Percentiles rank a stretch among this genome's conserved stretches.
Evolutionary conservation across 202 grass and related monocot species (phyloP).

Genomic region (Digitaria exilis): DNA sequence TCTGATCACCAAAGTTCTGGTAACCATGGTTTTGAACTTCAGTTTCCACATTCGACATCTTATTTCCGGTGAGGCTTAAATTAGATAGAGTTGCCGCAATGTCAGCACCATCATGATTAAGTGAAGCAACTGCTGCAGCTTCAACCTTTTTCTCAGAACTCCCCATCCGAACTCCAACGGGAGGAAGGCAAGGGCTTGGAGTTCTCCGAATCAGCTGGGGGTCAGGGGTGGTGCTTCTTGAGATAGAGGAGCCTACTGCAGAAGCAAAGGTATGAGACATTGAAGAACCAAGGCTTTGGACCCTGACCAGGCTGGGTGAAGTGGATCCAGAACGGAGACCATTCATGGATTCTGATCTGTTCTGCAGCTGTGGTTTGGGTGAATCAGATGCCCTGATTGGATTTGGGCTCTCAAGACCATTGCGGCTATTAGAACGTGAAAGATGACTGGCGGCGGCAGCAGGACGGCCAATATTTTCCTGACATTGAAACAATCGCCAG

Average conservation of each 20-base stretch:
- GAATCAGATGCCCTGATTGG: slow-evolving; percentile 54
- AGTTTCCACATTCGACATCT: slow-evolving; percentile 51
- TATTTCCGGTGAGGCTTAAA: slow-evolving; percentile 59
- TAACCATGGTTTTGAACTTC: slow-evolving; percentile 48
- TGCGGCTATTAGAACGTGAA: slow-evolving; percentile 66
- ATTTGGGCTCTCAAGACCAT: slow-evolving; percentile 57
- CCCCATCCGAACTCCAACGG: slow-evolving; percentile 77
- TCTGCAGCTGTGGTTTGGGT: slow-evolving; percentile 48
- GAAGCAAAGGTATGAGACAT: slow-evolving; percentile 68
- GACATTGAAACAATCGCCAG: slow-evolving; percentile 42
- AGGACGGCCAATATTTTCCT: slow-evolving; percentile 71
- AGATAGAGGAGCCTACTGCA: slow-evolving; percentile 63
- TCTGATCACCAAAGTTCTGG: slow-evolving; percentile 60
- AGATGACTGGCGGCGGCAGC: slow-evolving; percentile 50
- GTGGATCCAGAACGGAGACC: slow-evolving; percentile 65
- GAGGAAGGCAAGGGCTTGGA: slow-evolving; percentile 92
- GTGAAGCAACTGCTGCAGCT: slow-evolving; percentile 38
- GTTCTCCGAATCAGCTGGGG: slow-evolving; percentile 77
- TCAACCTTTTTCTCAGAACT: slow-evolving; percentile 54
- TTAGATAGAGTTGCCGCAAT: slow-evolving; percentile 61
- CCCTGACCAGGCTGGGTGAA: slow-evolving; percentile 82
- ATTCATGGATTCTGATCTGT: slow-evolving; percentile 63
- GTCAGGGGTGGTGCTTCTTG: slow-evolving; percentile 79
- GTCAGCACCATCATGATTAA: slow-evolving; percentile 54
- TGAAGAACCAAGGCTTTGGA: slow-evolving; percentile 88